A percentile compares a stretch with the other conserved stretches of the same genome.
Conservation (phyloP, 2,329 filamentous ascomycete species). For the Fusarium sp. region DNA sequence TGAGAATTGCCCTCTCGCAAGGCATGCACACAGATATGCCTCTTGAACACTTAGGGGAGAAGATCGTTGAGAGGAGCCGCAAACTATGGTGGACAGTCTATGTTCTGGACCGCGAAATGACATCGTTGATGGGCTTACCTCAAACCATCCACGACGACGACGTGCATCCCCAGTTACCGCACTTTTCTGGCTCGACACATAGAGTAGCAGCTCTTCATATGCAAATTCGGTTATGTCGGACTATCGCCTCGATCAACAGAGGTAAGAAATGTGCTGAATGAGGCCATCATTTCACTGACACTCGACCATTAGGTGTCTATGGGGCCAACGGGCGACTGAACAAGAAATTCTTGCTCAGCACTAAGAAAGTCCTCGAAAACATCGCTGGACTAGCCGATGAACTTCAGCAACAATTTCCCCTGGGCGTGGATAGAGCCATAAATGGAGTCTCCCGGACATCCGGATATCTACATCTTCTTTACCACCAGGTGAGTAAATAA, state of each 20-base stretch:
- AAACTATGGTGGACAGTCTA: conserved; percentile 66
- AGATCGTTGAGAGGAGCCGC: conserved; percentile 57
- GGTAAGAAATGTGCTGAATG: conserved; percentile 11
- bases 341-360: conserved; percentile 45
- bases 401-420: conserved; percentile 43
- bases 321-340: conserved; percentile 44
- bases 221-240: conserved; percentile 45
- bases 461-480: conserved; percentile 46
- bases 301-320: conserved; percentile 39
- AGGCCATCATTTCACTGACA: background rate
- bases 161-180: conserved; percentile 54
- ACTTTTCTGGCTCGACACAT: conserved; percentile 41
- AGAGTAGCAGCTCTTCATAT: conserved; percentile 45
- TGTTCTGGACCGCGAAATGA: conserved; percentile 64
- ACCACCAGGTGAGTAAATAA: conserved; percentile 43
- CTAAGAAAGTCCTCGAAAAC: conserved; percentile 43
- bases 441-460: conserved; percentile 49
- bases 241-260: conserved; percentile 46
- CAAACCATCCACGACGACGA: conserved; percentile 62
- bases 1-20: conserved; percentile 59
- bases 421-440: conserved; percentile 41
- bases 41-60: conserved; percentile 51
- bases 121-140: conserved; percentile 63
- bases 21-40: conserved; percentile 66
- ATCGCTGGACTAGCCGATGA: conserved; percentile 46